Conservation (phyloP, 2,329 filamentous ascomycete species). For the Thielaviopsis euricoi region DNA sequence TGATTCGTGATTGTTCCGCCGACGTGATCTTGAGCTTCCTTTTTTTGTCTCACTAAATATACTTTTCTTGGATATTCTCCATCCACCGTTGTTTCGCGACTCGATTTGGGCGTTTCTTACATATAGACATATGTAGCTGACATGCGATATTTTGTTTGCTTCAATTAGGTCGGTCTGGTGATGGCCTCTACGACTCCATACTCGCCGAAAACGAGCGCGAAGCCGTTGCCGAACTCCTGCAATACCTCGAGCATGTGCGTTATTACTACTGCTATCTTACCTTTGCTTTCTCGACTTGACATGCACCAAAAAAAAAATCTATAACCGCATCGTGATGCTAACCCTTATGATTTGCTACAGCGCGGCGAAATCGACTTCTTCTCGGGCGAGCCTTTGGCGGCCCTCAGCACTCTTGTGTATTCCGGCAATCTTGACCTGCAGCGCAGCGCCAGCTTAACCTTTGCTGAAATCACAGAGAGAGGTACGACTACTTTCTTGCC, state of each 20-base stretch:
- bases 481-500: too few relatives aligned
- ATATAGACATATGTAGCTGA: neutral
- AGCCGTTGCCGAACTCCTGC: slow-evolving; percentile 85
- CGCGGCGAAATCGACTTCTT: slow-evolving; percentile 97
- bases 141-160: neutral
- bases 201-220: slow-evolving; percentile 93
- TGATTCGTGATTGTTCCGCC: neutral
- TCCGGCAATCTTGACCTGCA: slow-evolving; percentile 98
- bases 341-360: slow-evolving; percentile 29
- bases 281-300: slow-evolving; percentile 2
- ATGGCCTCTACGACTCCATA: slow-evolving; percentile 71
- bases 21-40: neutral
- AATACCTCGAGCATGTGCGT: slow-evolving; percentile 89
- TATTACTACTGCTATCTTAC: neutral
- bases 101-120: neutral
- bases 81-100: neutral
- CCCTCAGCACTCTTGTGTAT: slow-evolving; percentile 88
- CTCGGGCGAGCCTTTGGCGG: slow-evolving; percentile 81
- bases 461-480: slow-evolving; percentile 97
- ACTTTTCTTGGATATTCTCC: neutral
- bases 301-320: neutral
- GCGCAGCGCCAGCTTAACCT: slow-evolving; percentile 90
- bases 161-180: slow-evolving; percentile 52
- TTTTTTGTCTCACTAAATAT: neutral
- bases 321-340: slow-evolving; percentile 15